Evolutionary conservation across 2,329 filamentous ascomycete species (phyloP).

Genomic region (Xylaria sp.): DNA sequence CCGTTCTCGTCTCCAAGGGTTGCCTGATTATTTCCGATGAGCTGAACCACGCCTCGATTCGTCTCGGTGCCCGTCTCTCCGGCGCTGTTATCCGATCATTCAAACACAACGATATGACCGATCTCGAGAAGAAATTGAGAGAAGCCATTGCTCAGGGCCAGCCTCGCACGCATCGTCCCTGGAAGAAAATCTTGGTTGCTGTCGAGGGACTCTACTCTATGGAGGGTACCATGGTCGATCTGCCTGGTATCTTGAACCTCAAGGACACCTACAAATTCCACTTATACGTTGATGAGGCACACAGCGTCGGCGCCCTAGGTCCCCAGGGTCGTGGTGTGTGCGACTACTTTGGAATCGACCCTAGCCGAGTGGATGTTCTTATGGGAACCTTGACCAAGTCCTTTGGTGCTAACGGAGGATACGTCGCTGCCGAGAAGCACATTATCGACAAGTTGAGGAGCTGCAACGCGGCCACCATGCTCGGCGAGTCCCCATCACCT

Average conservation of each 20-base stretch:
- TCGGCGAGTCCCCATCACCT: slow-evolving; percentile 81
- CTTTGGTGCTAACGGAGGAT: slow-evolving; percentile 95
- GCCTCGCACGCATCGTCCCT: slow-evolving; percentile 94
- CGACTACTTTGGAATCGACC: slow-evolving; percentile 92
- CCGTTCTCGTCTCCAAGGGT: slow-evolving; percentile 85
- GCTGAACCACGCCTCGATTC: slow-evolving; percentile 95
- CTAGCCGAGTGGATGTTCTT: slow-evolving; percentile 82
- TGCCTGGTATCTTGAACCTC: slow-evolving; percentile 80
- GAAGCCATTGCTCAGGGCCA: slow-evolving; percentile 95
- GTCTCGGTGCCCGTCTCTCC: slow-evolving; percentile 87
- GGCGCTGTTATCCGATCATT: slow-evolving; percentile 94
- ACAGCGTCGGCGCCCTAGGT: slow-evolving; percentile 89
- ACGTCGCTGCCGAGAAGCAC: slow-evolving; percentile 80
- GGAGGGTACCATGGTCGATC: slow-evolving; percentile 97
- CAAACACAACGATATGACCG: slow-evolving; percentile 92
- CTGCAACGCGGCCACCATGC: slow-evolving; percentile 79
- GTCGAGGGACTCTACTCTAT: slow-evolving; percentile 98
- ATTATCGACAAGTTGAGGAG: slow-evolving; percentile 88
- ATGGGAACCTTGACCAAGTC: slow-evolving; percentile 99
- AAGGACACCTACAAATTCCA: slow-evolving; percentile 97
- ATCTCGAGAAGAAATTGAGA: slow-evolving; percentile 79
- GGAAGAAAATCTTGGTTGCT: slow-evolving; percentile 97
- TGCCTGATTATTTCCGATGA: slow-evolving; percentile 95
- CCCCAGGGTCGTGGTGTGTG: slow-evolving; percentile 87
- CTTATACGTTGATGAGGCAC: slow-evolving; percentile 92